A percentile compares a stretch with the other conserved stretches of the same genome.
phyloP scores from a whole-genome alignment of 2,329 filamentous ascomycete species.

The Cladophialophora immunda region DNA sequence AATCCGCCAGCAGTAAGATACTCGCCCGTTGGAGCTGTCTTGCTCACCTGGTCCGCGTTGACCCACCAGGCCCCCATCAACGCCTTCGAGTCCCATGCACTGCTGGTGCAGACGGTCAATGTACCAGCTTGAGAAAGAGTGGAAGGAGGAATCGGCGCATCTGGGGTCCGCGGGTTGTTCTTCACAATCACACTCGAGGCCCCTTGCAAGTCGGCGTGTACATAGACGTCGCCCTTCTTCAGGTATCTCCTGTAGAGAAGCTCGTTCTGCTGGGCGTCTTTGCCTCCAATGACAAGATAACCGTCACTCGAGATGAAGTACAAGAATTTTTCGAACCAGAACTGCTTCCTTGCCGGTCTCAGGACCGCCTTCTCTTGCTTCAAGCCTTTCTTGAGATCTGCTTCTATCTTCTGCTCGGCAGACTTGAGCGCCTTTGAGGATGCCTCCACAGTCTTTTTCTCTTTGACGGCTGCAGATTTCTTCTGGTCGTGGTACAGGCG shows the following conservation, averaged over 20 bases:
- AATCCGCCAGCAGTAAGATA: constrained; percentile 82
- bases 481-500: constrained; percentile 91
- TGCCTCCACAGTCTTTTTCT: constrained; percentile 84
- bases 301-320: constrained; percentile 97
- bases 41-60: constrained; percentile 86
- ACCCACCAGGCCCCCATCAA: constrained; percentile 98
- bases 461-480: constrained; percentile 82
- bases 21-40: constrained; percentile 80
- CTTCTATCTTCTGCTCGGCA: constrained; percentile 85
- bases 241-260: constrained; percentile 88
- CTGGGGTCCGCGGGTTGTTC: constrained; percentile 78
- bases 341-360: constrained; percentile 79
- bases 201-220: constrained; percentile 87
- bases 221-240: constrained; percentile 88
- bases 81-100: constrained; percentile 95
- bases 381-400: constrained; percentile 84
- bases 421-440: constrained; percentile 85
- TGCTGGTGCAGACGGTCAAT: constrained; percentile 83
- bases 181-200: constrained; percentile 89
- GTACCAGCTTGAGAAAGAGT: constrained; percentile 91
- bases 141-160: constrained; percentile 88
- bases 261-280: constrained; percentile 89
- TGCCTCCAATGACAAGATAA: constrained; percentile 88
- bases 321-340: constrained; percentile 97
- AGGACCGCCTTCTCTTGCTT: constrained; percentile 92